Base-by-base conservation (phyloP, 202 grass and related monocot genomes). In the Eragrostis tef region DNA sequence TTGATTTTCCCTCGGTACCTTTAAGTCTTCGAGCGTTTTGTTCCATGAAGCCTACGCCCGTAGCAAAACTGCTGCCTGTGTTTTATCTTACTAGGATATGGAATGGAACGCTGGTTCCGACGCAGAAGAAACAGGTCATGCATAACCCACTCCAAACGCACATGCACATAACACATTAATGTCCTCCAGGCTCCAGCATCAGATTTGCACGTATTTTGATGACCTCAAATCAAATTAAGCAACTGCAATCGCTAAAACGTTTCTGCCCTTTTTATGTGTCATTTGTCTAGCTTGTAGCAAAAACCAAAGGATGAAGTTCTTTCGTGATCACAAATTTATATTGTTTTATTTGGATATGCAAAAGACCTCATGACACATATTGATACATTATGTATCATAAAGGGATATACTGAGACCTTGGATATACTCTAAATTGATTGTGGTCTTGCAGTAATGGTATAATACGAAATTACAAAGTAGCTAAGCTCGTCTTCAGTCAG, bases 161-260 rank as follows among this genome's bases (percentile, higher is more conserved):
- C 34, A 42, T 42, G 34, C 67, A 25, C 34, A 42, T 42, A 16
- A 31, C 29, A 31, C 22, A 49, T 70, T 49, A 49, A 44, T 2
- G 6, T 49, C 21, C 22, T 49, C 67, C 3, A 48, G 21, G 9
- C 22, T 49, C 67, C 3, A 48, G 21, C 24, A 49, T 16, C 57
- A 49, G 43, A 70, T 49, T 70, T 49, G 21, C 67, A 26, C 44
- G 46, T 12, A 48, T 70, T 70, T 49, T 48, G 0, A 70, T 70
- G 67, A 48, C 3, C 26, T 13, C 2, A 48, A 47, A 17, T 70
- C 2, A 31, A 31, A 31, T 1, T 3, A 15, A 70, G 67, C 67
- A 70, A 70, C 12, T 48, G 6, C 12, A 15, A 8, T 27, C 11
- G 16, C 22, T 47, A 7, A 70, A 15, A 49, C 22, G 21, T 6